phyloP scores from a whole-genome alignment of 2,329 filamentous ascomycete species.

The Cytospora piceicola region DNA sequence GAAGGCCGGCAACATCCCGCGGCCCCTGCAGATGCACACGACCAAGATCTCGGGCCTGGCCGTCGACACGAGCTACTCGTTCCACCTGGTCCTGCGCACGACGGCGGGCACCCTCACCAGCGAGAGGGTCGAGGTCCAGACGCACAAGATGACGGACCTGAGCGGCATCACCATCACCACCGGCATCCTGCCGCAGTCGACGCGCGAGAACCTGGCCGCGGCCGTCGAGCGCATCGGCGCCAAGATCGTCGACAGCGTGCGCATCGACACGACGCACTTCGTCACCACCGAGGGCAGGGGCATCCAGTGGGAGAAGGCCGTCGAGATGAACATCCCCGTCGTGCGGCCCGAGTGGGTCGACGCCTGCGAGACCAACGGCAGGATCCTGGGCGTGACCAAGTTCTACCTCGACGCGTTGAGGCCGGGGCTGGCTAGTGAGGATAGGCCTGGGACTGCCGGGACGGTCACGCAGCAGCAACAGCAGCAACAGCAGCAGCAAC shows the following conservation, averaged over 20 bases:
- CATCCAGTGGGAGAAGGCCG: conserved; percentile 90
- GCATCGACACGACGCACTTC: conserved; percentile 98
- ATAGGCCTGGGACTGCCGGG: conserved; percentile 34
- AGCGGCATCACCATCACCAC: conserved; percentile 94
- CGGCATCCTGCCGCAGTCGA: conserved; percentile 75
- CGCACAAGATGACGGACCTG: conserved; percentile 98
- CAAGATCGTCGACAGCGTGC: conserved; percentile 84
- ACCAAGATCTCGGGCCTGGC: conserved; percentile 96
- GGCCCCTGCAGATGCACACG: conserved; percentile 82
- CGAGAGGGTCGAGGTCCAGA: conserved; percentile 82
- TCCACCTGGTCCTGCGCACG: conserved; percentile 89
- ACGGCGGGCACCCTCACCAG: conserved; percentile 85
- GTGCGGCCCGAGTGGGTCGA: conserved; percentile 97
- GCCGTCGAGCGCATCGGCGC: conserved; percentile 89
- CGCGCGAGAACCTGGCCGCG: conserved; percentile 72
- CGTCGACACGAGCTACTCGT: conserved; percentile 95
- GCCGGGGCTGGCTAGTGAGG: conserved; percentile 47
- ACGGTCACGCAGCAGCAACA: conserved; percentile 31
- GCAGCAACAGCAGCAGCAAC: conserved; percentile 36
- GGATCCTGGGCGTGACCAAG: conserved; percentile 90
- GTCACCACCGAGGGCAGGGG: conserved; percentile 94
- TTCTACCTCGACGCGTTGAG: conserved; percentile 88
- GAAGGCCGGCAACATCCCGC: conserved; percentile 93
- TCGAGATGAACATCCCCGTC: conserved; percentile 97
- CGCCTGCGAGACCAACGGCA: conserved; percentile 90